Conservation (phyloP, 371 early-diverging fungal species). For the Smittium culicis region DNA sequence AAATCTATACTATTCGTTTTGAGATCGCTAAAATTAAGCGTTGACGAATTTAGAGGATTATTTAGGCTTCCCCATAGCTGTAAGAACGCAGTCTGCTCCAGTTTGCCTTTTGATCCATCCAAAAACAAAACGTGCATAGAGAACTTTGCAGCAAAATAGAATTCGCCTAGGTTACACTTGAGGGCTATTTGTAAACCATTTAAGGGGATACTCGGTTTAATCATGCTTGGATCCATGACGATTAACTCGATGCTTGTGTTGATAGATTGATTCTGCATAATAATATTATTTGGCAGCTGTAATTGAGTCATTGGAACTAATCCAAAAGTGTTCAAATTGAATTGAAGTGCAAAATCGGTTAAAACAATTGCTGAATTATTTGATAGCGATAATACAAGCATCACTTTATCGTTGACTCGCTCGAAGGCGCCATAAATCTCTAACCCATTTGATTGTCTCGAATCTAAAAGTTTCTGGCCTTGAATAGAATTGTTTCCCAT, state of each 20-base stretch:
- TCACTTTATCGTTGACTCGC: conserved; percentile 27
- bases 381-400: conserved; percentile 38
- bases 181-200: conserved; percentile 50
- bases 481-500: background rate
- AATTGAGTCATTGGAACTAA: conserved; percentile 36
- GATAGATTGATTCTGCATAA: conserved; percentile 27
- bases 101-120: conserved; percentile 19
- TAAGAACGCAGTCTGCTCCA: conserved; percentile 29
- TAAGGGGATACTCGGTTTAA: conserved; percentile 35
- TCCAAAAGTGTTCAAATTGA: conserved; percentile 54
- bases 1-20: conserved; percentile 22
- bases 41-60: conserved; percentile 9
- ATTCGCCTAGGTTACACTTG: conserved; percentile 45
- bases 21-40: conserved; percentile 13
- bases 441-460: conserved; percentile 31
- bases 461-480: conserved; percentile 18
- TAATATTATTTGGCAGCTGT: conserved; percentile 21
- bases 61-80: conserved; percentile 24
- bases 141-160: conserved; percentile 39
- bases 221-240: conserved; percentile 24
- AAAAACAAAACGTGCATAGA: conserved; percentile 32
- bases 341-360: conserved; percentile 54
- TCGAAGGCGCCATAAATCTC: conserved; percentile 35
- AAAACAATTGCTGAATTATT: conserved; percentile 34
- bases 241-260: conserved; percentile 34